These are phyloP conservation scores for Yarrowia hollandica DNA, from an alignment of 805 yeast species.

Conservation along the genomic window DNA sequence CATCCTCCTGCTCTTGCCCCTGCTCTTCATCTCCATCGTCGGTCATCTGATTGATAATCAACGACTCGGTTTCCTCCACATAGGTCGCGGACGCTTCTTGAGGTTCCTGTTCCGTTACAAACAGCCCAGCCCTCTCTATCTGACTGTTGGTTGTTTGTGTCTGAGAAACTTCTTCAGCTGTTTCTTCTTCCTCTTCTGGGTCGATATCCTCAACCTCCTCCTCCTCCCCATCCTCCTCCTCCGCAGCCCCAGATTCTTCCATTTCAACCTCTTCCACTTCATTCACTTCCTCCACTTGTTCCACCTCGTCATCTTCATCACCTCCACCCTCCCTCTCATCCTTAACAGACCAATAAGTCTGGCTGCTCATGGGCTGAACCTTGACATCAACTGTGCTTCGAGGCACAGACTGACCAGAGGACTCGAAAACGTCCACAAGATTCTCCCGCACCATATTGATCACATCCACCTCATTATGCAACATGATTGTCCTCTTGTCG, in stretches of 20 bases:
- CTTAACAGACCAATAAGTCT: not conserved
- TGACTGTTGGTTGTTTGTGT: not conserved
- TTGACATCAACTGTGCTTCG: slow-evolving; percentile 31
- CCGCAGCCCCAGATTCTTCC: too few species aligned
- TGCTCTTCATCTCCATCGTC: slow-evolving; percentile 29
- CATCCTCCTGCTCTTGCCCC: slow-evolving; percentile 32
- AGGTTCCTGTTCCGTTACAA: not conserved
- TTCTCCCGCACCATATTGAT: slow-evolving; percentile 55
- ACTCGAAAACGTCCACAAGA: slow-evolving; percentile 51
- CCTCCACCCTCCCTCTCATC: not conserved
- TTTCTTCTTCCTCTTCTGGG: too few species aligned
- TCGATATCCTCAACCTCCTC: too few species aligned
- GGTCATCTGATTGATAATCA: slow-evolving; percentile 24
- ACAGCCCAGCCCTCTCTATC: not conserved
- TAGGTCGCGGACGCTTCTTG: not conserved
- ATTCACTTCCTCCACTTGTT: not conserved
- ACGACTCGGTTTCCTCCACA: slow-evolving; percentile 5
- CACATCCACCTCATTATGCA: slow-evolving; percentile 65
- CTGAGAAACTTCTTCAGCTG: not conserved
- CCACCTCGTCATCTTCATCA: not conserved
- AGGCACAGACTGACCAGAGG: slow-evolving; percentile 44
- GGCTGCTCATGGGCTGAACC: slow-evolving; percentile 13
- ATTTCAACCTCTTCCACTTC: not conserved
- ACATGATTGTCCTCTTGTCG: slow-evolving; percentile 72
- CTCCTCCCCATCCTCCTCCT: not conserved